Evolutionary conservation across 345 rosid species (phyloP).

Genomic region (Corchorus capsularis): DNA sequence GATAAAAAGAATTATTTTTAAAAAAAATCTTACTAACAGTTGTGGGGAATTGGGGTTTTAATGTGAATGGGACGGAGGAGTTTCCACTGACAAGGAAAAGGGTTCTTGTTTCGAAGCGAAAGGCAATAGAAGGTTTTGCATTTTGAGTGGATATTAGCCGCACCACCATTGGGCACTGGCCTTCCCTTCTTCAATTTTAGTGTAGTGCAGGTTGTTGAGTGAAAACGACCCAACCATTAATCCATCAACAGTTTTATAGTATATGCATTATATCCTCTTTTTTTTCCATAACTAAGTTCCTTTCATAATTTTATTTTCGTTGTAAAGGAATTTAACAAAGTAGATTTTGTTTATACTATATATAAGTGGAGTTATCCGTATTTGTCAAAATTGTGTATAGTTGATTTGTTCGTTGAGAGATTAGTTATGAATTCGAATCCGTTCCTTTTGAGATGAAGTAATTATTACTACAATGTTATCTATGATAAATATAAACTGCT

Average conservation of each 20-base stretch:
- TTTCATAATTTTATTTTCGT: too few species aligned
- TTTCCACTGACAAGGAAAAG: not conserved
- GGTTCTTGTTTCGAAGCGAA: not conserved
- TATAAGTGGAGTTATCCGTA: too few species aligned
- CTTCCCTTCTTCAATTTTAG: not conserved
- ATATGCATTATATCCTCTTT: too few species aligned
- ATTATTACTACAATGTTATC: too few species aligned
- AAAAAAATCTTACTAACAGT: not conserved
- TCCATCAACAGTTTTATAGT: not conserved
- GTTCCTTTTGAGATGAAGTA: too few species aligned
- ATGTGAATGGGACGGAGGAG: not conserved
- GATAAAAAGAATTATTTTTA: too few species aligned
- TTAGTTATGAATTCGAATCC: too few species aligned
- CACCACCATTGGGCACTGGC: not conserved
- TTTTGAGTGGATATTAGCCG: not conserved
- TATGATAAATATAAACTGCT: too few species aligned
- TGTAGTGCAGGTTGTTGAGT: not conserved
- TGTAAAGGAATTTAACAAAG: not conserved
- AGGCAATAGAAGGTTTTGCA: not conserved
- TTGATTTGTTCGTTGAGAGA: too few species aligned
- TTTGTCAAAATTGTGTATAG: too few species aligned
- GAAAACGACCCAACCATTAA: conserved; percentile 11
- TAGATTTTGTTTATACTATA: not conserved
- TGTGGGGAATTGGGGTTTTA: not conserved
- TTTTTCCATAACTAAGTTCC: too few species aligned